Conservation (phyloP, 139 green algal genomes). For the Chlorokybus atmophyticus region DNA sequence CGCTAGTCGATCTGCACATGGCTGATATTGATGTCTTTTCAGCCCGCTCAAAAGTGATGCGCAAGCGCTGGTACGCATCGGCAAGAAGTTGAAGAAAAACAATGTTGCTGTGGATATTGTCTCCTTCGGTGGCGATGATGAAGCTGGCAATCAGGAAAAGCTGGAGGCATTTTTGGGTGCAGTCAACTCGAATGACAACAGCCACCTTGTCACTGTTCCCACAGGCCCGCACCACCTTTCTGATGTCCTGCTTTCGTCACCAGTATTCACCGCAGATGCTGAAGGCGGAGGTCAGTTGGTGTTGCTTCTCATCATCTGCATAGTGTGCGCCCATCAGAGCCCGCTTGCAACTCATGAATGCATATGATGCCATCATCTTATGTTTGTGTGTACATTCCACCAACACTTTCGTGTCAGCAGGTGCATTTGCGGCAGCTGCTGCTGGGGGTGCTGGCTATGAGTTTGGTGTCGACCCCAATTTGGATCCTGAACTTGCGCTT, state of each 20-base stretch:
- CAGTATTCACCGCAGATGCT: conserved; percentile 68
- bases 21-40: not conserved
- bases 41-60: conserved; percentile 56
- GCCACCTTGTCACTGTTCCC: conserved; percentile 78
- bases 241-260: conserved; percentile 65
- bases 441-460: conserved; percentile 54
- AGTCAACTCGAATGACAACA: conserved; percentile 90
- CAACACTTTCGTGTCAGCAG: conserved; percentile 23
- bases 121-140: conserved; percentile 46
- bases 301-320: no score
- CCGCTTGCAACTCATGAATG: no score
- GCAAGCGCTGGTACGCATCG: conserved; percentile 75
- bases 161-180: conserved; percentile 79
- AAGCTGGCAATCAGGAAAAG: conserved; percentile 63
- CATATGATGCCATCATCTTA: no score
- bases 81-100: conserved; percentile 99
- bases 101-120: conserved; percentile 96
- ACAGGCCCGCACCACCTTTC: conserved; percentile 30
- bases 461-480: conserved; percentile 91
- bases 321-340: no score
- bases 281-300: conserved; percentile 40
- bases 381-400: conserved; percentile 20
- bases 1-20: no score
- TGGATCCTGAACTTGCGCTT: conserved; percentile 92
- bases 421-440: conserved; percentile 2